Base-by-base conservation (phyloP, 176 grass and related monocot species). In the Rhynchospora pubera region DNA sequence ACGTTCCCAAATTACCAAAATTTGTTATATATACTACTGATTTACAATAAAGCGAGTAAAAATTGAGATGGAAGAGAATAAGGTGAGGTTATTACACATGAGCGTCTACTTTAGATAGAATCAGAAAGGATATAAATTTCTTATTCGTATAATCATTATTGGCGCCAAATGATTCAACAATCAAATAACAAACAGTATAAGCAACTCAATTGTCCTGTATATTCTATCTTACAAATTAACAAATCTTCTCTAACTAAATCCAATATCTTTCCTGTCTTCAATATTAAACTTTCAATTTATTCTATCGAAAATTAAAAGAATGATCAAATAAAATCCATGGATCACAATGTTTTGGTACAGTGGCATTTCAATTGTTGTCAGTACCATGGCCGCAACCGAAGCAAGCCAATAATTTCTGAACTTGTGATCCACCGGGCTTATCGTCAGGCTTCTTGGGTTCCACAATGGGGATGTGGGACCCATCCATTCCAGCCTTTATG, bases 321-420 rank as follows among this genome's bases (percentile, higher is more conserved):
- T 51, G 34, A n/a, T n/a, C n/a, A 39, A 39, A 39, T 39, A 6
- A 19, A 44, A 75, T 75, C 71, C 22, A 30, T 28, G 71, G 28
- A 75, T 75, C 47, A 53, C 5, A 75, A 53, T 28, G 14, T 28
- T 53, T 15, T 75, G 0, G 22, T 52, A 75, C 18, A 15, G 39
- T 45, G 6, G 66, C 66, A 52, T 26, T 15, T 24, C 46, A 75
- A 14, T 75, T 75, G 47, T 22, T 2, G 52, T 52, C 13, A 52
- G 11, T 13, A 16, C 47, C 47, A 46, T 3, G 65, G 43, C 68
- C 84, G 63, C 84, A 89, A 55, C 64, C 68, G 18, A 92, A 83
- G 84, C 90, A 96, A 62, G 61, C 22, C 24, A 96, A 76, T 55
- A 89, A 5, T 53, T 91, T 96, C 44, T 74, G 61, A 22, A 28